A percentile compares a stretch with the other conserved stretches of the same genome.
phyloP scores from a whole-genome alignment of 108 stramenopile species.

The Nannochloropsis salina region DNA sequence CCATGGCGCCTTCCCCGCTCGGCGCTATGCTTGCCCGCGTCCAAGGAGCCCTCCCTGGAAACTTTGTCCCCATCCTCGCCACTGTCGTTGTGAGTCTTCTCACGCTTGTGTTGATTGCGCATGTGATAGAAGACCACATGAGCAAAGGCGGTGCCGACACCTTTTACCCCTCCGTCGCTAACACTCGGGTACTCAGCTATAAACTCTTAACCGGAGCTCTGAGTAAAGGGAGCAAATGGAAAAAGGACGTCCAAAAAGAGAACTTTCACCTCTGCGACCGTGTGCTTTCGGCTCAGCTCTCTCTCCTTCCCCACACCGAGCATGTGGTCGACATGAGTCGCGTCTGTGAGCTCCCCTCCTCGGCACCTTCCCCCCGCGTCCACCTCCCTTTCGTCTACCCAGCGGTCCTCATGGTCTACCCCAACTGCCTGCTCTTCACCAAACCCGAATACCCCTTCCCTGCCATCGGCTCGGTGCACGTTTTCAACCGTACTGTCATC shows the following conservation, averaged over 20 bases:
- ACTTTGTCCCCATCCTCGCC: background rate
- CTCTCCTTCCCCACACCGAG: background rate
- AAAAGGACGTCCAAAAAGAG: background rate
- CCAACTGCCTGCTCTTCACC: constrained; percentile 7
- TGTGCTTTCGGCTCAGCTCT: background rate
- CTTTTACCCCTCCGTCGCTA: background rate
- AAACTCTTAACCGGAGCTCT: background rate
- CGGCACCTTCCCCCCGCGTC: background rate
- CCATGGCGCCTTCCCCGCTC: background rate
- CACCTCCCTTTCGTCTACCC: constrained; percentile 1
- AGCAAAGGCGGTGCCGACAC: background rate
- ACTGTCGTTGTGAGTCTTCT: background rate
- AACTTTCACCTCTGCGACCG: constrained; percentile 16
- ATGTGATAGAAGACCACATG: background rate
- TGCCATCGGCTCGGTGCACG: constrained; percentile 8
- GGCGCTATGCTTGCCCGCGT: background rate
- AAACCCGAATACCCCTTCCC: constrained; percentile 23
- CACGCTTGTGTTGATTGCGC: background rate
- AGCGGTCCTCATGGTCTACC: constrained; percentile 4
- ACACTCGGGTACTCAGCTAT: constrained; percentile 16
- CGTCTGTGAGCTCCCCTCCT: constrained; percentile 13
- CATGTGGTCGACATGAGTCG: background rate
- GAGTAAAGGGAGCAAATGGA: background rate
- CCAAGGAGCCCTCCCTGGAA: background rate
- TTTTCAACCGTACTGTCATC: background rate